phyloP scores from a whole-genome alignment of 768 basidiomycete genomes.

The Auricularia sp. region DNA sequence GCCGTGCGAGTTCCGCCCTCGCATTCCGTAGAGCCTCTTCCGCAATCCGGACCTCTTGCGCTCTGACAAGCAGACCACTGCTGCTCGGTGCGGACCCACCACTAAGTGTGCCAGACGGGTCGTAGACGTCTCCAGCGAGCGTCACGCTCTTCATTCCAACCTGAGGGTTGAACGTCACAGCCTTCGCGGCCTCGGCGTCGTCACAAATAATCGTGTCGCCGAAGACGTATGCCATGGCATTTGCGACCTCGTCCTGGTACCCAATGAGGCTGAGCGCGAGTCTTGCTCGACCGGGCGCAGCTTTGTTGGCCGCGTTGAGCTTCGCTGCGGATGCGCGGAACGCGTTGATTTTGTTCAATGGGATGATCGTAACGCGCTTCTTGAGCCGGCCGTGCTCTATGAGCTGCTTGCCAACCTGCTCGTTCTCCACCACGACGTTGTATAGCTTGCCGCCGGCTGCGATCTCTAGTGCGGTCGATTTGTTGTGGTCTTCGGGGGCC shows the following conservation, averaged over 20 bases:
- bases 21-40: slow-evolving; percentile 50
- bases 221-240: slow-evolving; percentile 90
- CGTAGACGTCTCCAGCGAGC: slow-evolving; percentile 90
- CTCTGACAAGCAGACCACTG: slow-evolving; percentile 64
- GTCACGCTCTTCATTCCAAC: slow-evolving; percentile 79
- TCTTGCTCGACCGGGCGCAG: slow-evolving; percentile 73
- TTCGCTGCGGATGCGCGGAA: slow-evolving; percentile 55
- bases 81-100: slow-evolving; percentile 80
- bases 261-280: slow-evolving; percentile 84
- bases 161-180: slow-evolving; percentile 68
- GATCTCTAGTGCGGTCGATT: slow-evolving; percentile 86
- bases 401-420: slow-evolving; percentile 76
- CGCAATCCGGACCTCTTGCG: slow-evolving; percentile 68
- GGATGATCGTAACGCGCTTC: slow-evolving; percentile 88
- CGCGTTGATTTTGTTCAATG: slow-evolving; percentile 80
- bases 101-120: slow-evolving; percentile 86
- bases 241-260: slow-evolving; percentile 68
- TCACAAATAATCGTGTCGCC: slow-evolving; percentile 86
- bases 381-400: slow-evolving; percentile 67
- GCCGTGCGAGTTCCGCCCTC: slow-evolving; percentile 31
- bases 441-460: slow-evolving; percentile 83
- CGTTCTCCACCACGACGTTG: slow-evolving; percentile 90
- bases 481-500: slow-evolving; percentile 54
- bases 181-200: slow-evolving; percentile 77
- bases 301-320: slow-evolving; percentile 56